Evolutionary conservation across 1,139 yeast genomes (phyloP), one percentile per base, ranked within the genome.

Genomic region (Pichia sp.): DNA sequence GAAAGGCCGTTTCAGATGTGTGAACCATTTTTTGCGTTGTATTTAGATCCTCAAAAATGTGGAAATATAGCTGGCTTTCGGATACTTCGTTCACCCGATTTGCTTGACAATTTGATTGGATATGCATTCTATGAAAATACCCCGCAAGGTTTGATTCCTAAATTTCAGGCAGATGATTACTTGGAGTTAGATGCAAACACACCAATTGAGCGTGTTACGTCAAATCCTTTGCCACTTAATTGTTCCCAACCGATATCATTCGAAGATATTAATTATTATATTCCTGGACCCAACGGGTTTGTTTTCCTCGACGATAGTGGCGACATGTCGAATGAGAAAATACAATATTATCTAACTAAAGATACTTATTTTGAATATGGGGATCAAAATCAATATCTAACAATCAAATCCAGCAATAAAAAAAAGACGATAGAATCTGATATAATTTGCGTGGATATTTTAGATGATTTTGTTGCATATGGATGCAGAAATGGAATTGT

Each of bases 401-500:
- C n/a, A n/a, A n/a, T n/a, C n/a, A n/a, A n/a, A n/a, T n/a, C n/a
- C n/a, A n/a, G n/a, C n/a, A n/a, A n/a, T n/a, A n/a, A n/a, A n/a
- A n/a, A n/a, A n/a, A n/a, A n/a, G n/a, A n/a, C n/a, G n/a, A n/a
- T n/a, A n/a, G 25, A 24, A 8, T 38, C 42, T 7, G 42, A 38
- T 3, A 26, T 38, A 7, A 38, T 38, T 18, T 20, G 34, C n/a
- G 20, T 29, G n/a, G 31, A 25, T 18, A 13, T 20, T 9, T 14
- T 37, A 6, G 16, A 25, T 2, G 33, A n/a, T n/a, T 7, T 27
- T 1, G 10, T 18, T 22, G 35, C 26, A 4, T 37, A 26, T 26
- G 39, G 45, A 3, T 41, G 37, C 14, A 27, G 45, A 27, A 35
- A 41, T 28, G 45, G 45, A n/a, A 31, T 11, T 10, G 39, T 37